Evolutionary conservation across 108 stramenopile species (phyloP).

Genomic region (Skeletonema grethae): DNA sequence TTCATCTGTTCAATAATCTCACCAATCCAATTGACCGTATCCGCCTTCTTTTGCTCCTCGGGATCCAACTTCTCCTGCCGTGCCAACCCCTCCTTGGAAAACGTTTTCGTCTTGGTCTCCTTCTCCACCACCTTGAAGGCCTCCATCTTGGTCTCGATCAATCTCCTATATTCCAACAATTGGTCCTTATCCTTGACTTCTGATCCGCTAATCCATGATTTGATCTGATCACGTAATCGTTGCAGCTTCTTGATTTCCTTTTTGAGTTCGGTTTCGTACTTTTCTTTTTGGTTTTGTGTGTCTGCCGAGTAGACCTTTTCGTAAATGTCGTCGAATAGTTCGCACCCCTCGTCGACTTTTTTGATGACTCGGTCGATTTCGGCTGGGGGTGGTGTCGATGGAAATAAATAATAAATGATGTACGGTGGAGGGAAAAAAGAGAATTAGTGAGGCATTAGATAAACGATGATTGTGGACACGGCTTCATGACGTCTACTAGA

Average conservation of each 20-base stretch:
- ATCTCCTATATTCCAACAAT: conserved; percentile 74
- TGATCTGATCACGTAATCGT: conserved; percentile 97
- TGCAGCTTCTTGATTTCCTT: conserved; percentile 99
- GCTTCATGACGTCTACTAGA: too few species aligned
- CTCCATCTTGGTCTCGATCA: conserved; percentile 99
- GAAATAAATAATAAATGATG: neutral
- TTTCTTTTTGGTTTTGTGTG: conserved; percentile 97
- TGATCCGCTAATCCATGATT: conserved; percentile 93
- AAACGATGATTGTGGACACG: too few species aligned
- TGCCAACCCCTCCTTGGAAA: conserved; percentile 96
- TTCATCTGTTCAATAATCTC: conserved; percentile 78
- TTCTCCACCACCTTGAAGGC: conserved; percentile 98
- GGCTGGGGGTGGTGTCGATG: conserved; percentile 42
- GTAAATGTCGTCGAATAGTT: conserved; percentile 97
- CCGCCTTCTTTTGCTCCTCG: conserved; percentile 76
- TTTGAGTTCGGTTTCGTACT: conserved; percentile 98
- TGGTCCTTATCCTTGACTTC: conserved; percentile 98
- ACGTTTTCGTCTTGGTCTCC: conserved; percentile 99
- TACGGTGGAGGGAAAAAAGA: neutral
- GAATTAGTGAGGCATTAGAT: neutral
- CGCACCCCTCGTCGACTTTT: conserved; percentile 98
- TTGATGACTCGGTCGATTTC: conserved; percentile 95
- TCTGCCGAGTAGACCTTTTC: conserved; percentile 97
- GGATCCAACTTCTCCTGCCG: conserved; percentile 77
- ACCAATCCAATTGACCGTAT: conserved; percentile 73